These are phyloP conservation scores for Wickerhamiella infanticola DNA, from an alignment of 1,139 yeast genomes.

Conservation along the genomic window DNA sequence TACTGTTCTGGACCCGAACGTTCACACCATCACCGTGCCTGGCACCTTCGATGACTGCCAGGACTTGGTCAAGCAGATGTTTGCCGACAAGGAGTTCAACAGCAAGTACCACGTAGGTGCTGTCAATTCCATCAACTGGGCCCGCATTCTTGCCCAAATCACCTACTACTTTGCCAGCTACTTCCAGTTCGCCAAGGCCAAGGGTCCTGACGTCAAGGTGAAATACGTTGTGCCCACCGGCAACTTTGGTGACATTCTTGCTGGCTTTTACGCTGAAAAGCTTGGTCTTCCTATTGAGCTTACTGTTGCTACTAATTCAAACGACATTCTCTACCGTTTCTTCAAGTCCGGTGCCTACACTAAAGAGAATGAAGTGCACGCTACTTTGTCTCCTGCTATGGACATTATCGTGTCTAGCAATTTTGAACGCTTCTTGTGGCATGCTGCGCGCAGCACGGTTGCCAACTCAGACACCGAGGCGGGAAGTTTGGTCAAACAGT, in stretches of 20 bases:
- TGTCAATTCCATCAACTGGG: slow-evolving; percentile 97
- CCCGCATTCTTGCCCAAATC: slow-evolving; percentile 92
- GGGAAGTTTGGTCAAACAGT: slow-evolving; percentile 49
- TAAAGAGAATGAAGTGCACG: slow-evolving; percentile 47
- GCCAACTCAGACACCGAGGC: slow-evolving; percentile 50
- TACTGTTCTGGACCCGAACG: slow-evolving; percentile 85
- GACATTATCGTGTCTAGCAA: slow-evolving; percentile 89
- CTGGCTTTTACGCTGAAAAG: slow-evolving; percentile 85
- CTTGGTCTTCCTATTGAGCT: slow-evolving; percentile 91
- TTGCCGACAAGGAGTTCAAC: slow-evolving; percentile 80
- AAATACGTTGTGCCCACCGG: slow-evolving; percentile 94
- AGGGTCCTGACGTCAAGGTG: slow-evolving; percentile 25
- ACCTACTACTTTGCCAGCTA: slow-evolving; percentile 89
- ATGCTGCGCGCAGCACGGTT: slow-evolving; percentile 59
- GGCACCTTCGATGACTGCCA: slow-evolving; percentile 98
- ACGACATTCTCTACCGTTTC: slow-evolving; percentile 88
- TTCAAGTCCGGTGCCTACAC: slow-evolving; percentile 73
- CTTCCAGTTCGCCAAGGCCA: slow-evolving; percentile 45
- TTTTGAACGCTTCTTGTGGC: slow-evolving; percentile 94
- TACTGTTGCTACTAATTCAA: slow-evolving; percentile 89
- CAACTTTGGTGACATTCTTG: slow-evolving; percentile 93
- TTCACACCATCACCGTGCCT: slow-evolving; percentile 83
- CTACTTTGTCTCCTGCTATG: slow-evolving; percentile 96
- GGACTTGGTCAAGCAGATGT: slow-evolving; percentile 83
- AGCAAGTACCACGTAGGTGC: slow-evolving; percentile 89